Evolutionary conservation across 164 flowering plant species (phyloP).

Genomic region (Nelumbo lutea): DNA sequence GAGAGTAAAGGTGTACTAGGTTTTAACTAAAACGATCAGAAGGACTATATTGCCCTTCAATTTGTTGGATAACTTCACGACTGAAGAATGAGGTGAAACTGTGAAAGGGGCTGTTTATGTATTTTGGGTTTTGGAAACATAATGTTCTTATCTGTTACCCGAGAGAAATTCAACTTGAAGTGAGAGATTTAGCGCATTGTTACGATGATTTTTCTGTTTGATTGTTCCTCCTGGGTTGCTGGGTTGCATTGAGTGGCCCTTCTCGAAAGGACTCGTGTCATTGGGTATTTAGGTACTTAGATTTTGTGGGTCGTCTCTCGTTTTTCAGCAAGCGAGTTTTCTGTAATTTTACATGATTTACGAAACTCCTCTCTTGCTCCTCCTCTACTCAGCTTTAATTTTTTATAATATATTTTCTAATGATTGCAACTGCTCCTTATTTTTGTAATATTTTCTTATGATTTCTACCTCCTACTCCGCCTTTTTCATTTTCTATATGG

Average conservation of each 20-base stretch:
- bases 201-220: no score
- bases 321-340: constrained; percentile 23
- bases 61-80: neutral
- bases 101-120: no score
- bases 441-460: neutral
- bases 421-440: constrained; percentile 49
- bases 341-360: constrained; percentile 41
- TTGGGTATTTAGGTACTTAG: constrained; percentile 21
- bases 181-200: no score
- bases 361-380: constrained; percentile 14
- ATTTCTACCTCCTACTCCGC: neutral
- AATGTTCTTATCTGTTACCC: no score
- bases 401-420: constrained; percentile 11
- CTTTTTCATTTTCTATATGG: neutral
- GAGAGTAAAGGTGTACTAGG: neutral
- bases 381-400: neutral
- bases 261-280: neutral
- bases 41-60: neutral
- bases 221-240: constrained; percentile 7
- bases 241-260: no score
- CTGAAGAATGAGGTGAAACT: no score
- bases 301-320: constrained; percentile 22
- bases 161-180: no score
- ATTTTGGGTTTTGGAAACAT: no score
- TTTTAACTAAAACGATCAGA: neutral